phyloP scores from a whole-genome alignment of 768 basidiomycete species.

The Termitomyces eurrhizus region DNA sequence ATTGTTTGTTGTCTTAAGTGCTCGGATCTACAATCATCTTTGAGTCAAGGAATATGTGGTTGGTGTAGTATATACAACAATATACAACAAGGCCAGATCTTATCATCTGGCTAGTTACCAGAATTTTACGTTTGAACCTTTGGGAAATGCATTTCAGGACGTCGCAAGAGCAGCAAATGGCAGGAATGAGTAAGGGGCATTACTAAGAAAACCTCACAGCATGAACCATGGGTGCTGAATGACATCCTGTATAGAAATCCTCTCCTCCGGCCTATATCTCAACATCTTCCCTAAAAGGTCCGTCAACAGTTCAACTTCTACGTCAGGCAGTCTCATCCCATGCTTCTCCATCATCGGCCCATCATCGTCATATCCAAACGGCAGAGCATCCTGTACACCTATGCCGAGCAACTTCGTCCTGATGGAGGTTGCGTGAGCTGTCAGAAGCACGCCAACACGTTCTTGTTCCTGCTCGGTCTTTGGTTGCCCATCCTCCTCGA shows the following conservation, averaged over 20 bases:
- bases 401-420: constrained; percentile 22
- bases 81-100: background rate
- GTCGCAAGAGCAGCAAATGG: background rate
- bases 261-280: too few species aligned
- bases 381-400: constrained; percentile 23
- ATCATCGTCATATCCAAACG: constrained; percentile 15
- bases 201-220: background rate
- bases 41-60: too few species aligned
- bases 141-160: background rate
- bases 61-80: too few species aligned
- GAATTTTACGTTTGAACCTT: background rate
- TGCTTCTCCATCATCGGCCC: constrained; percentile 31
- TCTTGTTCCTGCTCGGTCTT: constrained; percentile 24
- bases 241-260: too few species aligned
- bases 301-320: too few species aligned
- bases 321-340: constrained; percentile 10
- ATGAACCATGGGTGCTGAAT: constrained; percentile 1
- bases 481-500: constrained; percentile 32
- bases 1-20: too few species aligned
- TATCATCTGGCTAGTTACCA: background rate
- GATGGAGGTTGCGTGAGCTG: constrained; percentile 25
- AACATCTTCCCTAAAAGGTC: too few species aligned
- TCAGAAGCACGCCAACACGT: constrained; percentile 15
- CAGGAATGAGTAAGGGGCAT: background rate
- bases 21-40: too few species aligned